phyloP scores from a whole-genome alignment of 2,329 filamentous ascomycete species.

The Fusarium tricinctum region DNA sequence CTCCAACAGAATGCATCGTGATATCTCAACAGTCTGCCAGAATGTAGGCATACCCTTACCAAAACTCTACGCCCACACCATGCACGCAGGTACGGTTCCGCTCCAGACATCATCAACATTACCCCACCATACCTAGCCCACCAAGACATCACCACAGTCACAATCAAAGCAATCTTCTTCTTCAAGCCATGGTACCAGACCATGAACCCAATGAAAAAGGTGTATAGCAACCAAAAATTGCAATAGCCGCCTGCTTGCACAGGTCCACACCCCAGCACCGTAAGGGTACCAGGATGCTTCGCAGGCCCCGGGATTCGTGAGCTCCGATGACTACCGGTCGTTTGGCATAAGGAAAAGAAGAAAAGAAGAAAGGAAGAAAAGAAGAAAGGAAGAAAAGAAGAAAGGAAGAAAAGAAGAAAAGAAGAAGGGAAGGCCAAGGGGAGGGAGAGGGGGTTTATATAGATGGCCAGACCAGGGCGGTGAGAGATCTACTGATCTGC shows the following conservation, averaged over 20 bases:
- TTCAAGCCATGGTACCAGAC: constrained; percentile 40
- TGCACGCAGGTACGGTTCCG: background rate
- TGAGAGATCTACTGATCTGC: constrained; percentile 36
- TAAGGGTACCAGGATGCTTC: constrained; percentile 13
- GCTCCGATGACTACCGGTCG: constrained; percentile 24
- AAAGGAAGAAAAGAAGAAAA: constrained; percentile 16
- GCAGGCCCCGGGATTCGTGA: constrained; percentile 30
- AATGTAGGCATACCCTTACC: accelerated
- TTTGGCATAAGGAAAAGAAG: constrained; percentile 8
- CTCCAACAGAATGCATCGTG: background rate
- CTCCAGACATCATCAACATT: background rate
- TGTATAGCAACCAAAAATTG: constrained; percentile 34
- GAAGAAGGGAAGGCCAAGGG: constrained; percentile 1
- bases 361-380: constrained; percentile 19
- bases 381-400: constrained; percentile 8
- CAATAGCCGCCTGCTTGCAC: background rate
- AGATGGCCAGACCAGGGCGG: constrained; percentile 9
- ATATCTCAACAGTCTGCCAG: accelerated
- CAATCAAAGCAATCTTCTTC: constrained; percentile 25
- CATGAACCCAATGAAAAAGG: constrained; percentile 42
- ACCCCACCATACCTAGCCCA: background rate
- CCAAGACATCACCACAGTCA: background rate
- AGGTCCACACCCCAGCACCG: background rate
- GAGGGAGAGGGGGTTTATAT: constrained; percentile 13
- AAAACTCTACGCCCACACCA: no score